Base-by-base conservation (phyloP, 106 monocot species). In the Phalaenopsis equestris region DNA sequence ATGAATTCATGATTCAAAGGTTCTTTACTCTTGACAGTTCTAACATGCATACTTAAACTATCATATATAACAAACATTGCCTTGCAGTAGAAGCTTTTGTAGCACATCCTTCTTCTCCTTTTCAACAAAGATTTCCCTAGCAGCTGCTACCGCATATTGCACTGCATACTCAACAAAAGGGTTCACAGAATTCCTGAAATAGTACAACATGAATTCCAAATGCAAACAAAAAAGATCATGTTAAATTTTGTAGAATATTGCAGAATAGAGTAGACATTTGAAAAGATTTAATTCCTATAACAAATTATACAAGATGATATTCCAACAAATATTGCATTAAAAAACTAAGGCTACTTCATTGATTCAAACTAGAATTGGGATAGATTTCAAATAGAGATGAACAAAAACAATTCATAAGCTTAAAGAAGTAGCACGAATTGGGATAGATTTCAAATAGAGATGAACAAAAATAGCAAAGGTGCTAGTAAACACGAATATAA, bases 111-210 rank as follows among this genome's bases (percentile, higher is more conserved):
- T 86, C 79, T 72, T 91, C 36, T 85, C 88, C 16, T 85, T 82
- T 36, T 90, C 86, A 74, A 52, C 17, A 58, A 83, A 76, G 39
- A 83, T 85, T 49, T 68, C 82, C 70, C 91, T 92, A 36, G 91
- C 84, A 78, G 98, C 91, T 58, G 94, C 92, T 79, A 94, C 87
- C 70, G 84, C 85, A 80, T 88, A 94, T 82, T 99, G 92, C 75
- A 99, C 82, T 80, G 98, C 98, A 85, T 93, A 89, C 73, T 99
- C 98, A 19, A 99, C 98, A 84, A 94, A 99, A 82, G 98, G 90
- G 70, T 99, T 99, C 49, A 86, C 41, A 42, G 87, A 80, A 37
- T 84, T 90, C 92, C 98, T 97, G 86, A 77, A 87, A 84, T 78
- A 23, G 57, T 76, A 78, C 85, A 37, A 15, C 8, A 55, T 14